Base-by-base conservation (phyloP, 352 stramenopile genomes). In the Blastocystis sp. region DNA sequence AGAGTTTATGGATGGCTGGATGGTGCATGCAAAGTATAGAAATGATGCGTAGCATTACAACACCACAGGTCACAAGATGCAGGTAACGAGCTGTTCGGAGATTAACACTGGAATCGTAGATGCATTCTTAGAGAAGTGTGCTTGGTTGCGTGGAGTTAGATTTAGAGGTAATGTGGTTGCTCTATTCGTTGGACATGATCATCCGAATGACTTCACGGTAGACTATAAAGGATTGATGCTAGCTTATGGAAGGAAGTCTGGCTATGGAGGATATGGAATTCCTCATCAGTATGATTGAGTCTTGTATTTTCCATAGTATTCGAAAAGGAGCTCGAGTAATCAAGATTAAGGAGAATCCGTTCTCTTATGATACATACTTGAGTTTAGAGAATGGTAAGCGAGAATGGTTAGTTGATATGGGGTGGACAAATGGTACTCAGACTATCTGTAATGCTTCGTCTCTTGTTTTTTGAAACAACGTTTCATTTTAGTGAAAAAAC, bases 371-470 rank as follows among this genome's bases (percentile, higher is more conserved):
- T 30, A 81, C 70, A 17, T 81, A 81, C 44, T 59, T 81, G 22
- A 56, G 33, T 40, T 27, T 44, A 19, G 70, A 81, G 27, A n/a
- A 59, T 17, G 37, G 37, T 11, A 40, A 44, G n/a, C 33, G 70
- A 40, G 70, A 81, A 44, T 60, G 42, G 70, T 22, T 81, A 27
- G 70, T 81, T 7, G 35, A 81, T n/a, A 88, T 88, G 77, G 54
- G 73, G 17, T 88, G 77, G 77, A 88, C 77, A 1, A 88, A 88
- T 37, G 77, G 77, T 17, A 88, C 77, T 17, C 77, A 88, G 48
- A 75, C 33, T 68, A n/a, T 60, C 40, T 88, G 77, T 53, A 88
- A 88, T 42, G 70, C 40, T 64, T 51, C 24, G 22, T 81, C 6
- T 19, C 42, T 27, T 81, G 70, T 81, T 81, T 81, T 27, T 58